These are phyloP conservation scores for Ambrosia trifida DNA, from an alignment of 129 eudicot genomes.

Conservation along the genomic window DNA sequence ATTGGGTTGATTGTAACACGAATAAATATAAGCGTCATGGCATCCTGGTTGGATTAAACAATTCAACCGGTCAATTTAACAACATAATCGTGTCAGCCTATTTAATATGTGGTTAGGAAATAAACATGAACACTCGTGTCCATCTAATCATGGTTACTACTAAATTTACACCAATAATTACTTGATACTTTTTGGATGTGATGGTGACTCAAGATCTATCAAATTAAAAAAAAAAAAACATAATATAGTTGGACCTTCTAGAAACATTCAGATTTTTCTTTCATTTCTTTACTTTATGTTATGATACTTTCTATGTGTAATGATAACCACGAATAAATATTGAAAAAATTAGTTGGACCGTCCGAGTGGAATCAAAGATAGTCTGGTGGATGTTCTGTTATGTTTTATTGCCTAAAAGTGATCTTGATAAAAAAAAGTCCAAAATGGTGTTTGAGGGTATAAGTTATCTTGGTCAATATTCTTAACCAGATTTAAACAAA, in stretches of 20 bases:
- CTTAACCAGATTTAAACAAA: no score
- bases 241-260: constrained; percentile 27
- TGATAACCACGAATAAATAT: constrained; percentile 26
- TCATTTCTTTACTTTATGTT: constrained; percentile 6
- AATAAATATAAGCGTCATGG: no score
- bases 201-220: constrained; percentile 25
- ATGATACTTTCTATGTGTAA: constrained; percentile 26
- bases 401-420: constrained; percentile 18
- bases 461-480: constrained; percentile 11
- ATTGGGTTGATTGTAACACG: no score
- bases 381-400: constrained; percentile 19
- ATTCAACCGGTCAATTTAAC: no score
- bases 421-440: not conserved
- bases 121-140: constrained; percentile 1
- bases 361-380: constrained; percentile 21
- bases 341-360: constrained; percentile 30
- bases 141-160: not conserved
- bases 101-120: not conserved
- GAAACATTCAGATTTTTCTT: constrained; percentile 19
- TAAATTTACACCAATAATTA: not conserved
- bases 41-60: no score
- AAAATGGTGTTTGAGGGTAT: constrained; percentile 19
- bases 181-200: constrained; percentile 12
- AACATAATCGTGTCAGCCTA: no score
- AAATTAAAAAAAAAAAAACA: not conserved